Evolutionary conservation across 2,329 filamentous ascomycete species (phyloP).

Genomic region (Dothiorella sarmentorum): DNA sequence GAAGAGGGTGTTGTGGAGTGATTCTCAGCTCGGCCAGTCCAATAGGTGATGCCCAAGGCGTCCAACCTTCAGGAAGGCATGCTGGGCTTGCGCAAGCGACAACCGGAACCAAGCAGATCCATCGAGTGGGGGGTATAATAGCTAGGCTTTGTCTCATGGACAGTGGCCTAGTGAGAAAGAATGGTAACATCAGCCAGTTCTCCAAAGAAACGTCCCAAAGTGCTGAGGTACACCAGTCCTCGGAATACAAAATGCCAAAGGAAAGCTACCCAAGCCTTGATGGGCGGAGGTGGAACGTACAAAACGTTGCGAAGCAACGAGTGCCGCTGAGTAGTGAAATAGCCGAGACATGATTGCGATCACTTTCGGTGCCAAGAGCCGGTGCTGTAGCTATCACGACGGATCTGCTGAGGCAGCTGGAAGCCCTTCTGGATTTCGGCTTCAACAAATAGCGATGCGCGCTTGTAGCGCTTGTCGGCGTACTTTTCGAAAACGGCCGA

Average conservation of each 20-base stretch:
- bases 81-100: not conserved
- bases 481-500: slow-evolving; percentile 89
- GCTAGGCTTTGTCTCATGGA: not conserved
- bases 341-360: not conserved
- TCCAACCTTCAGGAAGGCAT: slow-evolving; percentile 2
- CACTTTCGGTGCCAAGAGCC: slow-evolving; percentile 4
- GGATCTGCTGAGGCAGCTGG: slow-evolving; percentile 41
- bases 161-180: not conserved
- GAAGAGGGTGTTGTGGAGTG: not conserved
- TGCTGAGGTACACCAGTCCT: not conserved
- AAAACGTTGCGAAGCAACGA: not conserved
- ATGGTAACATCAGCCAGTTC: not conserved
- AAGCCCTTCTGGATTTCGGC: slow-evolving; percentile 65
- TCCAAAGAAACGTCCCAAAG: not conserved
- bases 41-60: not conserved
- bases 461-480: slow-evolving; percentile 79
- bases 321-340: not conserved
- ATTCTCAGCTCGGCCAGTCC: not conserved
- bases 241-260: slow-evolving; percentile 1
- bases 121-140: slow-evolving; percentile 3
- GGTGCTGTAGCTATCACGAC: slow-evolving; percentile 25
- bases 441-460: slow-evolving; percentile 76
- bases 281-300: not conserved
- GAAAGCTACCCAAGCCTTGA: not conserved
- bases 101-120: not conserved